A percentile compares a stretch with the other conserved stretches of the same genome.
Conservation (phyloP, 106 monocot genomes). For the Platanthera zijinensis region DNA sequence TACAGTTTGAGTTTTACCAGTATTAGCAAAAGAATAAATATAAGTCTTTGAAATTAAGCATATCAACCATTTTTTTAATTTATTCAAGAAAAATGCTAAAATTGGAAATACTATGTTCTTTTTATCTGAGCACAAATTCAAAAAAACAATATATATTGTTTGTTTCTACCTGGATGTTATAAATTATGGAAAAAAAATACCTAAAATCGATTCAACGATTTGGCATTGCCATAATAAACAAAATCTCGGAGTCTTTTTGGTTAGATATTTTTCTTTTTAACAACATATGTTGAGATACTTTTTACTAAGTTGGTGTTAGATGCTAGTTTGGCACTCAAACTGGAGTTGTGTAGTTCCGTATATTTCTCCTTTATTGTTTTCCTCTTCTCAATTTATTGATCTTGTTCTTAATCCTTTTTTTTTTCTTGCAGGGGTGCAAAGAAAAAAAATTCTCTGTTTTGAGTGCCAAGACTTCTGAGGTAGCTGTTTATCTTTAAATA, state of each 20-base stretch:
- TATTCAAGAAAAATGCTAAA: not conserved
- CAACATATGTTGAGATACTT: not conserved
- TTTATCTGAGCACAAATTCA: not conserved
- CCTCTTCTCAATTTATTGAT: not conserved
- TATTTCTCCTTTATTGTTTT: not conserved
- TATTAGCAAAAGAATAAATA: not conserved
- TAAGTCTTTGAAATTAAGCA: not conserved
- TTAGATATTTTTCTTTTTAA: not conserved
- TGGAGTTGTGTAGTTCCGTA: not conserved
- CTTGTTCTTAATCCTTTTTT: not conserved
- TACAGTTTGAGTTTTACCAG: not conserved
- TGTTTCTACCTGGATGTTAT: not conserved
- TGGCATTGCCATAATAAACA: not conserved
- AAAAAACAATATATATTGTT: not conserved
- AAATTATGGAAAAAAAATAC: not conserved
- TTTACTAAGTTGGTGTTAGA: not conserved
- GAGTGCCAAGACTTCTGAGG: slow-evolving; percentile 2
- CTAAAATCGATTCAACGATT: not conserved
- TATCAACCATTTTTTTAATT: not conserved
- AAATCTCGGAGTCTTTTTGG: not conserved
- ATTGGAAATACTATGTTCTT: too few relatives aligned
- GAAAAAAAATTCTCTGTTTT: not conserved
- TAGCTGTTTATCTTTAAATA: not conserved
- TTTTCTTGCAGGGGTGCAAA: not conserved
- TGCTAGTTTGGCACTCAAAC: not conserved